phyloP scores from a whole-genome alignment of 2,329 filamentous ascomycete species.

The Pseudocercospora cruenta region DNA sequence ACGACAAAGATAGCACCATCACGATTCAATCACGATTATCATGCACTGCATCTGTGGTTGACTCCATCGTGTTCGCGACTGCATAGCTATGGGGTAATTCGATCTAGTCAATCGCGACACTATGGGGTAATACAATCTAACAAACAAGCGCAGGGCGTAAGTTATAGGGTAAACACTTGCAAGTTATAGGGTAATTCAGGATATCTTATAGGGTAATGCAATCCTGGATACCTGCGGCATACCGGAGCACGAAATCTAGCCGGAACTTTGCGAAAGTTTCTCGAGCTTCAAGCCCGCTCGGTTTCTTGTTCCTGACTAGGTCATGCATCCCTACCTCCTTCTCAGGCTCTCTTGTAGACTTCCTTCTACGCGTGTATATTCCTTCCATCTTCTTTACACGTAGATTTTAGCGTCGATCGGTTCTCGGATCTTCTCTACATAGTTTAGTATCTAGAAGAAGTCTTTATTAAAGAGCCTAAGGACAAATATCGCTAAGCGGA shows the following conservation, averaged over 20 bases:
- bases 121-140: conserved; percentile 18
- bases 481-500: too few relatives aligned
- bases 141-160: background rate
- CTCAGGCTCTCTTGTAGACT: too few relatives aligned
- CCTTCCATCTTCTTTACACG: too few relatives aligned
- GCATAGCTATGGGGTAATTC: conserved; percentile 12
- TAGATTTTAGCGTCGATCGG: too few relatives aligned
- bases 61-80: background rate
- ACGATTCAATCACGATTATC: background rate
- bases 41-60: background rate
- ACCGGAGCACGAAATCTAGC: background rate
- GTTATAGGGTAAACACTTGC: conserved; percentile 8
- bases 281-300: background rate
- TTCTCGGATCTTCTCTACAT: too few relatives aligned
- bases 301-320: conserved; percentile 7
- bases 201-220: conserved; percentile 5
- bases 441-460: too few relatives aligned
- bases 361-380: too few relatives aligned
- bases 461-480: too few relatives aligned
- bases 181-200: background rate
- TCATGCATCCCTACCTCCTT: too few relatives aligned
- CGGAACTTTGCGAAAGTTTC: conserved; percentile 4
- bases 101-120: background rate
- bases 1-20: background rate
- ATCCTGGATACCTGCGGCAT: conserved; percentile 4